Conservation (phyloP, 2,329 filamentous ascomycete species). For the Macroventuria anomochaeta region DNA sequence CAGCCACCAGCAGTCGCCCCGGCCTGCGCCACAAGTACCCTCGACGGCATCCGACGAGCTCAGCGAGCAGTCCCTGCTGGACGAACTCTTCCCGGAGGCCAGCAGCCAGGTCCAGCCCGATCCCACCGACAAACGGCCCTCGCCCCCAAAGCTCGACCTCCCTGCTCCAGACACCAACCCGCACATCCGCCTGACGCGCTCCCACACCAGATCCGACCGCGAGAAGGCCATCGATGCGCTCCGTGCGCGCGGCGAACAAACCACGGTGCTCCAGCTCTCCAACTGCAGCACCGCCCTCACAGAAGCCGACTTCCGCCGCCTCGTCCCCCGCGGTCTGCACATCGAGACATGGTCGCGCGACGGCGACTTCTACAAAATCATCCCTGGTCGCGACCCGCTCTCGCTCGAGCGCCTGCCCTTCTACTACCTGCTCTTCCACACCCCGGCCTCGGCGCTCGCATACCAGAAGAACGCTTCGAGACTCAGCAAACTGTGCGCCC, state of each 20-base stretch:
- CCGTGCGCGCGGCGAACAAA: slow-evolving; percentile 34
- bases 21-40: slow-evolving; percentile 4
- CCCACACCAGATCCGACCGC: slow-evolving; percentile 1
- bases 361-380: slow-evolving; percentile 66
- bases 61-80: slow-evolving; percentile 50
- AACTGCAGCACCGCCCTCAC: slow-evolving; percentile 59
- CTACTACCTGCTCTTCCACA: slow-evolving; percentile 75
- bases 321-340: slow-evolving; percentile 67
- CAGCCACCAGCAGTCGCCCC: slow-evolving; percentile 1
- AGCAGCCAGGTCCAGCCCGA: slow-evolving; percentile 27
- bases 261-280: slow-evolving; percentile 62
- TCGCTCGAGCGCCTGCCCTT: slow-evolving; percentile 68
- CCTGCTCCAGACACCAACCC: slow-evolving; percentile 21
- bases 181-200: slow-evolving; percentile 12
- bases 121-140: slow-evolving; percentile 19
- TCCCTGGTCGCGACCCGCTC: slow-evolving; percentile 68
- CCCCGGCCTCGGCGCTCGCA: slow-evolving; percentile 62
- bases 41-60: slow-evolving; percentile 2
- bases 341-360: slow-evolving; percentile 69
- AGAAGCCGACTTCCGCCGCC: slow-evolving; percentile 73
- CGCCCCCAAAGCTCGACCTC: slow-evolving; percentile 39
- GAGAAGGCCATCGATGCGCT: slow-evolving; percentile 28
- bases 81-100: slow-evolving; percentile 63
- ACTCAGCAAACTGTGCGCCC: slow-evolving; percentile 58
- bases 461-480: slow-evolving; percentile 65